These are phyloP conservation scores for Claviceps paspali DNA, from an alignment of 2,329 filamentous ascomycete species.

Conservation along the genomic window DNA sequence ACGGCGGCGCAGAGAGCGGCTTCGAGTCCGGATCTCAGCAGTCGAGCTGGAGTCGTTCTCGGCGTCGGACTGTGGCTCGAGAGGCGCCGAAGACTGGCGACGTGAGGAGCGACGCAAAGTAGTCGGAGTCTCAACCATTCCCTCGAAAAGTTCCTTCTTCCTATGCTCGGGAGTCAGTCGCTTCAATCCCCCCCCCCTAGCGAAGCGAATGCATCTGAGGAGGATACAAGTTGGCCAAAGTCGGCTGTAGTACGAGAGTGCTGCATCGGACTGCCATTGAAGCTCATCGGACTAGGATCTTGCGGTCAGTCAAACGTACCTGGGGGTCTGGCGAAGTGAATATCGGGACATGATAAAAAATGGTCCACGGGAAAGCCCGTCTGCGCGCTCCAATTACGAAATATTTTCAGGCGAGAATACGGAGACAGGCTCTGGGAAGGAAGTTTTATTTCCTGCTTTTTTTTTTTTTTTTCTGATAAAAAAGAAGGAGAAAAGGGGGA, in stretches of 20 bases:
- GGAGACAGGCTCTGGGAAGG: background rate
- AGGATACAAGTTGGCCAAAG: background rate
- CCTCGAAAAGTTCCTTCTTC: conserved; percentile 46
- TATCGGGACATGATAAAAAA: conserved; percentile 13
- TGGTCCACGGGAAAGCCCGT: background rate
- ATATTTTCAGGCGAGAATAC: background rate
- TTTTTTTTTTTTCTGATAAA: no score
- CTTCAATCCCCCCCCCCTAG: background rate
- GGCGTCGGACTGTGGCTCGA: conserved; percentile 26
- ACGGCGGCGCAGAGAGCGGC: conserved; percentile 27
- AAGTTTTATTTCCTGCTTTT: no score
- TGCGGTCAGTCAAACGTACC: no score
- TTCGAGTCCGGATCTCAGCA: conserved; percentile 23
- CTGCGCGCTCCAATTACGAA: background rate
- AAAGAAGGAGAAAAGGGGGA: no score
- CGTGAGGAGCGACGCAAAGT: conserved; percentile 26
- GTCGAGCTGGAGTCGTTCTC: conserved; percentile 35
- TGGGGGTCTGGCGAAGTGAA: conserved; percentile 17
- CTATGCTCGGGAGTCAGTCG: conserved; percentile 17
- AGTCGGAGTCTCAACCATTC: conserved; percentile 42
- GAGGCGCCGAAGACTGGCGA: conserved; percentile 33
- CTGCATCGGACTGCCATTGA: background rate
- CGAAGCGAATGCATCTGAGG: background rate
- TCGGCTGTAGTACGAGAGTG: background rate
- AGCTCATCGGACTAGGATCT: background rate